A percentile compares a stretch with the other conserved stretches of the same genome.
Evolutionary conservation across 495 filamentous ascomycete species (phyloP).

Genomic region (Podospora anserina): DNA sequence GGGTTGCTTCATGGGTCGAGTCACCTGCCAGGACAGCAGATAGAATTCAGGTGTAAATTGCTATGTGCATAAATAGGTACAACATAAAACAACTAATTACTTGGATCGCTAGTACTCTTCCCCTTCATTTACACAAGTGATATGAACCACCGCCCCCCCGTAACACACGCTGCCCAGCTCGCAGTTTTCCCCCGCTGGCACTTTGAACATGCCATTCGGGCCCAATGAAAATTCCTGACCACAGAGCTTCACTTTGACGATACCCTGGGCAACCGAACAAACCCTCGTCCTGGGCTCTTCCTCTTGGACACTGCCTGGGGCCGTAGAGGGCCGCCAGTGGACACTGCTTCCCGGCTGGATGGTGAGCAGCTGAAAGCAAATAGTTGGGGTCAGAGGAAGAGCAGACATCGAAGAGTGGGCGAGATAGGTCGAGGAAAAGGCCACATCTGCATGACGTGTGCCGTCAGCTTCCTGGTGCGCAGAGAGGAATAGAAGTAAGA

Average conservation of each 20-base stretch:
- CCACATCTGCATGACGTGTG: constrained; percentile 5
- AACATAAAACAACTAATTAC: neutral
- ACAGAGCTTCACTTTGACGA: constrained; percentile 12
- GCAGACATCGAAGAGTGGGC: neutral
- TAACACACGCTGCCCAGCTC: constrained; percentile 13
- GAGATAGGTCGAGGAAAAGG: constrained; percentile 20
- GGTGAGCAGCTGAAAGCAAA: constrained; percentile 13
- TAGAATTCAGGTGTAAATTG: neutral
- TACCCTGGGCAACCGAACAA: constrained; percentile 19
- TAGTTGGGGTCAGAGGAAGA: constrained; percentile 7
- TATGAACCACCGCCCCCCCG: constrained; percentile 16
- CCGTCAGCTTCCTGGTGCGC: neutral
- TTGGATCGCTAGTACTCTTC: neutral
- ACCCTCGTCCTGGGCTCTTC: constrained; percentile 7
- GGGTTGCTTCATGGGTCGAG: no score
- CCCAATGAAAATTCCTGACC: constrained; percentile 19
- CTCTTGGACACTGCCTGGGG: neutral
- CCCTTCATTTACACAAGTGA: constrained; percentile 7
- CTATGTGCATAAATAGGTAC: neutral
- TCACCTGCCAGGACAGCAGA: no score
- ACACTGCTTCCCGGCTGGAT: constrained; percentile 12
- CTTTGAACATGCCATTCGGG: constrained; percentile 22
- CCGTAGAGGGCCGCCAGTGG: constrained; percentile 1
- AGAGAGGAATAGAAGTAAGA: neutral
- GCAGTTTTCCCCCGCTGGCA: constrained; percentile 7